These are phyloP conservation scores for Paecilomyces variotii DNA, from an alignment of 2,329 filamentous ascomycete genomes.

Conservation along the genomic window DNA sequence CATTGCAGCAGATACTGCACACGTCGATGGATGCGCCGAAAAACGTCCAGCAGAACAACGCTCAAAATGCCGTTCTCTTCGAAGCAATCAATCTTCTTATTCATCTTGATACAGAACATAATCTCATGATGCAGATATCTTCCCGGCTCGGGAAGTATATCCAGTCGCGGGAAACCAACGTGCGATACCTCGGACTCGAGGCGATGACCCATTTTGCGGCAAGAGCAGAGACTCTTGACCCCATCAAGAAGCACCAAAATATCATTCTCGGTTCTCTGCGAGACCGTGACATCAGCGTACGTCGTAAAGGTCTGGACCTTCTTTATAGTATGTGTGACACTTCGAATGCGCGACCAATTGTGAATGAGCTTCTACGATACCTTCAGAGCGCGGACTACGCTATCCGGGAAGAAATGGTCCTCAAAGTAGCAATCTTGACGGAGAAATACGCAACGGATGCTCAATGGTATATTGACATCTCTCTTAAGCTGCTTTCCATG, in stretches of 20 bases:
- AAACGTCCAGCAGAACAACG: conserved; percentile 99
- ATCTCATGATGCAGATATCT: conserved; percentile 93
- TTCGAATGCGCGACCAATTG: conserved; percentile 87
- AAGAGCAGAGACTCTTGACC: conserved; percentile 84
- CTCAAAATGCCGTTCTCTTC: conserved; percentile 94
- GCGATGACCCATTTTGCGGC: conserved; percentile 98
- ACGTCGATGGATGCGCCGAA: conserved; percentile 88
- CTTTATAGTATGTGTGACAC: conserved; percentile 99
- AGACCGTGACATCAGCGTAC: conserved; percentile 93
- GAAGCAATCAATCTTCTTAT: conserved; percentile 99
- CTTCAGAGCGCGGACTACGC: conserved; percentile 95
- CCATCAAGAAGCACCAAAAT: conserved; percentile 95
- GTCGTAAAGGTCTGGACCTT: conserved; percentile 88
- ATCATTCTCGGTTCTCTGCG: conserved; percentile 92
- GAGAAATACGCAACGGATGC: conserved; percentile 98
- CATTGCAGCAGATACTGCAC: conserved; percentile 83
- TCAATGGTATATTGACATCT: conserved; percentile 99
- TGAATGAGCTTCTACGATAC: conserved; percentile 87
- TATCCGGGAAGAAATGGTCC: conserved; percentile 96
- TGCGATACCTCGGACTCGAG: conserved; percentile 88
- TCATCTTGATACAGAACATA: conserved; percentile 89
- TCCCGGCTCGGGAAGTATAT: conserved; percentile 88
- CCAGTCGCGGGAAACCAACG: conserved; percentile 92
- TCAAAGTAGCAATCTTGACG: conserved; percentile 96
- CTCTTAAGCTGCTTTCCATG: conserved; percentile 86